Conservation (phyloP, 805 yeast species). For the Saccharomycopsis vini region DNA sequence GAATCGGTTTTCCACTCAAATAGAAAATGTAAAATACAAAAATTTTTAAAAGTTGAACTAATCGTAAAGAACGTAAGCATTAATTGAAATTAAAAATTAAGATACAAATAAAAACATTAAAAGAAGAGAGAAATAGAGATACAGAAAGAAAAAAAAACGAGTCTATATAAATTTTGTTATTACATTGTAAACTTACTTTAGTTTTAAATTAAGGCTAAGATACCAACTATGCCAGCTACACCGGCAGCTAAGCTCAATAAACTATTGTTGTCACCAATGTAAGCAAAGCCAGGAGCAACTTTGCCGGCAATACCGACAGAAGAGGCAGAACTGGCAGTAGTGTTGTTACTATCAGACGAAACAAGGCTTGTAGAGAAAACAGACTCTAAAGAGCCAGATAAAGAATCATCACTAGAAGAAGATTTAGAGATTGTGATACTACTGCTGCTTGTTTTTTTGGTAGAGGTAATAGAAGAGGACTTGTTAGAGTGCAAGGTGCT, state of each 20-base stretch:
- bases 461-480: too few relatives aligned
- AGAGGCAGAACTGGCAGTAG: slow-evolving; percentile 23
- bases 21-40: too few relatives aligned
- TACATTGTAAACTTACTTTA: too few relatives aligned
- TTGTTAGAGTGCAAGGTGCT: not conserved
- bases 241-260: slow-evolving; percentile 25
- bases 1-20: too few relatives aligned
- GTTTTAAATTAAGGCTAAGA: slow-evolving; percentile 18
- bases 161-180: too few relatives aligned
- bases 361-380: slow-evolving; percentile 3
- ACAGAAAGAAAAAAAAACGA: not conserved
- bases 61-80: not conserved
- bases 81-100: too few relatives aligned
- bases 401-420: not conserved
- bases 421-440: slow-evolving; percentile 19
- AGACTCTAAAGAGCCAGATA: slow-evolving; percentile 16
- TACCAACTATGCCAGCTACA: slow-evolving; percentile 30
- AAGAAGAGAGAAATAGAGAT: not conserved
- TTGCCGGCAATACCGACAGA: slow-evolving; percentile 38
- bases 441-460: too few relatives aligned
- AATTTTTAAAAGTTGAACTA: not conserved
- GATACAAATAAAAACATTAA: not conserved
- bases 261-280: slow-evolving; percentile 4
- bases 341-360: slow-evolving; percentile 20
- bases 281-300: slow-evolving; percentile 34